Evolutionary conservation across 257 asterid genomes (phyloP).

Genomic region (Gynochthodes officinalis): DNA sequence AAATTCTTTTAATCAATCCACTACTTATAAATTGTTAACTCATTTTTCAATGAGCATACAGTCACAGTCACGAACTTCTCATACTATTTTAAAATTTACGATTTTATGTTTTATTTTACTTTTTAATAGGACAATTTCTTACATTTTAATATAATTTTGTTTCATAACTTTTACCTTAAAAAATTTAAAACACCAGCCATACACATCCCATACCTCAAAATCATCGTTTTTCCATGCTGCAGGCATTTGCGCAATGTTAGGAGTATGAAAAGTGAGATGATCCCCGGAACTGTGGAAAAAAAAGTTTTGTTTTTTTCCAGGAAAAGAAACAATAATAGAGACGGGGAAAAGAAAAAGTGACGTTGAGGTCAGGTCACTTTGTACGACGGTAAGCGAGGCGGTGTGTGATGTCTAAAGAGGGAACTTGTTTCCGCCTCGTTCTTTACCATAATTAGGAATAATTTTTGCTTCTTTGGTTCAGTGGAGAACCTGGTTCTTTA

Average conservation of each 20-base stretch:
- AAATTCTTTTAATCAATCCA: too few relatives aligned
- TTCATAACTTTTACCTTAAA: too few relatives aligned
- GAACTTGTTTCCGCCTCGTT: conserved; percentile 18
- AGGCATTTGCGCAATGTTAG: not conserved
- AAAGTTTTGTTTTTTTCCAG: conserved; percentile 24
- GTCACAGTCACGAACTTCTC: too few relatives aligned
- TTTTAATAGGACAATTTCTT: too few relatives aligned
- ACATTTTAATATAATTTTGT: too few relatives aligned
- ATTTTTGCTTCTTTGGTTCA: not conserved
- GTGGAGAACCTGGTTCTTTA: conserved; percentile 13
- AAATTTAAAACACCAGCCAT: too few relatives aligned
- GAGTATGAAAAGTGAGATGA: conserved; percentile 4
- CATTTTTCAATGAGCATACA: too few relatives aligned
- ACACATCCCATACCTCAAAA: too few relatives aligned
- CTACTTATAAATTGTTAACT: too few relatives aligned
- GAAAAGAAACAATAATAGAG: conserved; percentile 44
- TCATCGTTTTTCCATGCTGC: too few relatives aligned
- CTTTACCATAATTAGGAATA: conserved; percentile 23
- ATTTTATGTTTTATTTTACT: too few relatives aligned
- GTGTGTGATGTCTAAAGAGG: not conserved
- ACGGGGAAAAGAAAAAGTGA: conserved; percentile 21
- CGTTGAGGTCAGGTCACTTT: not conserved
- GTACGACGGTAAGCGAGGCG: not conserved
- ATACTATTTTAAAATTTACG: too few relatives aligned
- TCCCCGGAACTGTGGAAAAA: conserved; percentile 20